phyloP scores from a whole-genome alignment of 2,329 filamentous ascomycete genomes.

The Aspergillaceae sp. region DNA sequence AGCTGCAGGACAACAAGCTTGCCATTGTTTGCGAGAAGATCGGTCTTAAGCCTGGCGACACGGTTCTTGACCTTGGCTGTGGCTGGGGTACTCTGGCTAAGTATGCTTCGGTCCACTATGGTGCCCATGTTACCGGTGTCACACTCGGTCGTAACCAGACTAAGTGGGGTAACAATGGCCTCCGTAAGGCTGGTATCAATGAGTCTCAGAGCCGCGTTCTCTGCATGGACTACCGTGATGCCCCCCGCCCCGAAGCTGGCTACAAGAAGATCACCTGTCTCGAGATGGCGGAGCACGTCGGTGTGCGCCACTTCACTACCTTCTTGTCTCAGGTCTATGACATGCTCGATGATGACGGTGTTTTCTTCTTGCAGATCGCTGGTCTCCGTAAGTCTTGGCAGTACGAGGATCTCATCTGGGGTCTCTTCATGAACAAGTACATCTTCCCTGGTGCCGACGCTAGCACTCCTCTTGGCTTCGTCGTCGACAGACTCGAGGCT shows the following conservation, averaged over 20 bases:
- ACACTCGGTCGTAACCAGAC: constrained; percentile 95
- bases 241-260: constrained; percentile 64
- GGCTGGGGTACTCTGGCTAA: constrained; percentile 95
- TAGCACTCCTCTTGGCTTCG: constrained; percentile 82
- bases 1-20: constrained; percentile 97
- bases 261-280: constrained; percentile 96
- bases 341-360: constrained; percentile 93
- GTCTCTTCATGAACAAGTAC: constrained; percentile 99
- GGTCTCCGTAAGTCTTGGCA: constrained; percentile 93
- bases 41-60: constrained; percentile 68
- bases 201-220: constrained; percentile 86
- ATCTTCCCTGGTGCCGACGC: constrained; percentile 96
- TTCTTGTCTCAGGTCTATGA: constrained; percentile 85
- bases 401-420: constrained; percentile 96
- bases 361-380: constrained; percentile 92
- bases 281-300: constrained; percentile 98
- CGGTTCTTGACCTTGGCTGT: constrained; percentile 87
- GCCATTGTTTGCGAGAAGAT: constrained; percentile 95
- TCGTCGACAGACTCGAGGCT: constrained; percentile 74
- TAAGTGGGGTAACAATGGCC: constrained; percentile 86
- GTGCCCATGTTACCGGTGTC: constrained; percentile 75
- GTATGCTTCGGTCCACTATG: constrained; percentile 88
- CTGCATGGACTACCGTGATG: constrained; percentile 96
- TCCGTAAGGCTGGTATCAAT: constrained; percentile 70
- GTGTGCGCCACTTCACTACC: constrained; percentile 72